A percentile compares a stretch with the other conserved stretches of the same genome.
Conservation (phyloP, 1,139 yeast species). For the Debaryomycetaceae sp. region DNA sequence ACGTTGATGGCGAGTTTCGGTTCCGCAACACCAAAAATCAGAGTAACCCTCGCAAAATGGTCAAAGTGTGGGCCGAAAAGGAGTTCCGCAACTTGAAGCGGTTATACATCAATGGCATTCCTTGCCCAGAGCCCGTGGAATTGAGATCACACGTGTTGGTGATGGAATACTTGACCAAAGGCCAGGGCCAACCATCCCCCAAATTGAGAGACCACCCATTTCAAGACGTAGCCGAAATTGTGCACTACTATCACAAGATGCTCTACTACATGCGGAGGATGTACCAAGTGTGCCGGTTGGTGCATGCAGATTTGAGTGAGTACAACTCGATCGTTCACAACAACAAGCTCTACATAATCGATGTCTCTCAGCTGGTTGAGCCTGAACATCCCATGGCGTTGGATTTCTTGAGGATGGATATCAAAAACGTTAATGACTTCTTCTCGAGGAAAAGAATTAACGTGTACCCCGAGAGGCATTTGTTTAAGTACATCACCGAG, state of each 20-base stretch:
- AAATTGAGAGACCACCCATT: slow-evolving; percentile 78
- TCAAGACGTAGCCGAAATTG: slow-evolving; percentile 59
- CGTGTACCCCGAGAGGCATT: slow-evolving; percentile 74
- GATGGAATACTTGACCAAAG: slow-evolving; percentile 84
- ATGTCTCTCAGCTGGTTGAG: slow-evolving; percentile 96
- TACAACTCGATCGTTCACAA: slow-evolving; percentile 87
- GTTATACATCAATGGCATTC: slow-evolving; percentile 71
- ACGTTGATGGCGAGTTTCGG: slow-evolving; percentile 93
- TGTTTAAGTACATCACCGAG: slow-evolving; percentile 69
- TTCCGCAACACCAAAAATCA: slow-evolving; percentile 80
- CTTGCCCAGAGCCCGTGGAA: slow-evolving; percentile 89
- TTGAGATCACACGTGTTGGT: slow-evolving; percentile 86
- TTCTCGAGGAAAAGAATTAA: slow-evolving; percentile 67
- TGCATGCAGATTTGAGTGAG: slow-evolving; percentile 96
- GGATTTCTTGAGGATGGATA: slow-evolving; percentile 95
- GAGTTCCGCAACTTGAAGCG: slow-evolving; percentile 91
- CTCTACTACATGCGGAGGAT: slow-evolving; percentile 79
- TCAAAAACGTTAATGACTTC: slow-evolving; percentile 88
- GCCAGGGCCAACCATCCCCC: slow-evolving; percentile 84
- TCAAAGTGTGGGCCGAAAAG: slow-evolving; percentile 97
- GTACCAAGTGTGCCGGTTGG: slow-evolving; percentile 83
- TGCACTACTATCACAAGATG: slow-evolving; percentile 70
- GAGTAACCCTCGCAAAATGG: slow-evolving; percentile 96
- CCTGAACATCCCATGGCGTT: slow-evolving; percentile 97
- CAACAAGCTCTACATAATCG: slow-evolving; percentile 80